phyloP scores from a whole-genome alignment of 345 rosid species.

The Durio zibethinus region DNA sequence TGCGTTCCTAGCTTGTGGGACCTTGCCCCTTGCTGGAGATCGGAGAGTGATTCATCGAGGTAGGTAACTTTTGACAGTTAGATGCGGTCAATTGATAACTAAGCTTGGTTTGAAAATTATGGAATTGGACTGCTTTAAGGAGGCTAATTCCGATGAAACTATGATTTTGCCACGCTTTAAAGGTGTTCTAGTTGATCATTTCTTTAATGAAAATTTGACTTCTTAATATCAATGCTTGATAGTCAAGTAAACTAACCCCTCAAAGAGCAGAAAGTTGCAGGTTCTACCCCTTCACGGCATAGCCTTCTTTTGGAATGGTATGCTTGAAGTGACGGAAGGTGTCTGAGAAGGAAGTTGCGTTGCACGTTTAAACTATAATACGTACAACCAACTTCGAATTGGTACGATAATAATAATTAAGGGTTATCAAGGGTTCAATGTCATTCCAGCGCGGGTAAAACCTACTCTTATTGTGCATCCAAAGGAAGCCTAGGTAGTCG shows the following conservation, averaged over 20 bases:
- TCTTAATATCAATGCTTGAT: neutral
- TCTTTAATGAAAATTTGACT: neutral
- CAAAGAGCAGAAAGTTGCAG: neutral
- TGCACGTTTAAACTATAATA: neutral
- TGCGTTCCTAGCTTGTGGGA: constrained; percentile 2
- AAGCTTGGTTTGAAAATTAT: too few relatives aligned
- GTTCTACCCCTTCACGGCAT: neutral
- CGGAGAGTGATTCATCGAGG: neutral
- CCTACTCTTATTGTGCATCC: neutral
- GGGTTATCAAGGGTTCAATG: neutral
- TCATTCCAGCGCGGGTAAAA: too few relatives aligned
- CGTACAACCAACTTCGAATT: too few relatives aligned
- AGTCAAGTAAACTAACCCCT: neutral
- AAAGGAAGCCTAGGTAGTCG: neutral
- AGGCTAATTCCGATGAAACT: neutral
- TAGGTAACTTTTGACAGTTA: neutral
- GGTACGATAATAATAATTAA: neutral
- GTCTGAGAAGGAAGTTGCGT: neutral
- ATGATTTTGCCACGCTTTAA: neutral
- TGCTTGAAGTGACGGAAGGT: neutral
- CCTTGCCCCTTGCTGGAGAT: neutral
- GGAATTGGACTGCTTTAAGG: neutral
- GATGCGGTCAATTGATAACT: neutral
- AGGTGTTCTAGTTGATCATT: neutral
- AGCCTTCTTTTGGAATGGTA: neutral